phyloP scores from a whole-genome alignment of 345 rosid genomes.

The Nasturtium officinale region DNA sequence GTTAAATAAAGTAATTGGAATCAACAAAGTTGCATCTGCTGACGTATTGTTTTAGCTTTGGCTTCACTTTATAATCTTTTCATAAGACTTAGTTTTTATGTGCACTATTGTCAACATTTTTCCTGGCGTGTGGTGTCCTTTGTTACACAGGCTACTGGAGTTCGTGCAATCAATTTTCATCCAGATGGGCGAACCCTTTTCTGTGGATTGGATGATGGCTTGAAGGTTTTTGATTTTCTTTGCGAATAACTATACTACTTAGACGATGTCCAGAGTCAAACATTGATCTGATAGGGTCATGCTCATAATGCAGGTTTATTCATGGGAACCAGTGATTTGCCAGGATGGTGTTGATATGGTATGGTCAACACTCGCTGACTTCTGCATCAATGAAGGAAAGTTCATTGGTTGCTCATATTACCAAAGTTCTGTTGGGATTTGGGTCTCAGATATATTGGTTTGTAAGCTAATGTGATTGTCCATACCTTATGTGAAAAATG shows the following conservation, averaged over 20 bases:
- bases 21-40: not conserved
- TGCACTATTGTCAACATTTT: slow-evolving; percentile 9
- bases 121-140: slow-evolving; percentile 15
- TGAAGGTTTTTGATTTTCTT: slow-evolving; percentile 61
- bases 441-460: slow-evolving; percentile 86
- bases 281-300: slow-evolving; percentile 11
- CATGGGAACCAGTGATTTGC: slow-evolving; percentile 96
- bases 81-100: not conserved
- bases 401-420: slow-evolving; percentile 86
- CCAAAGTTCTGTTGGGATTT: slow-evolving; percentile 74
- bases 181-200: slow-evolving; percentile 92
- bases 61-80: not conserved
- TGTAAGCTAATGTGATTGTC: slow-evolving; percentile 14
- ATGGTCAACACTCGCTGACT: slow-evolving; percentile 93
- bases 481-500: slow-evolving; percentile 15
- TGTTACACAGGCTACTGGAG: slow-evolving; percentile 73
- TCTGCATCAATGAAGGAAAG: slow-evolving; percentile 79
- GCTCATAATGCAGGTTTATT: slow-evolving; percentile 68
- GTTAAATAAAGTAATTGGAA: not conserved
- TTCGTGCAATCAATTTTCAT: slow-evolving; percentile 72
- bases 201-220: slow-evolving; percentile 82
- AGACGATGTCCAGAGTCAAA: slow-evolving; percentile 10
- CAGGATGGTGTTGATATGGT: slow-evolving; percentile 80
- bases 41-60: not conserved
- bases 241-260: not conserved